Evolutionary conservation across 495 filamentous ascomycete species (phyloP).

Genomic region (Penicillium canescens): DNA sequence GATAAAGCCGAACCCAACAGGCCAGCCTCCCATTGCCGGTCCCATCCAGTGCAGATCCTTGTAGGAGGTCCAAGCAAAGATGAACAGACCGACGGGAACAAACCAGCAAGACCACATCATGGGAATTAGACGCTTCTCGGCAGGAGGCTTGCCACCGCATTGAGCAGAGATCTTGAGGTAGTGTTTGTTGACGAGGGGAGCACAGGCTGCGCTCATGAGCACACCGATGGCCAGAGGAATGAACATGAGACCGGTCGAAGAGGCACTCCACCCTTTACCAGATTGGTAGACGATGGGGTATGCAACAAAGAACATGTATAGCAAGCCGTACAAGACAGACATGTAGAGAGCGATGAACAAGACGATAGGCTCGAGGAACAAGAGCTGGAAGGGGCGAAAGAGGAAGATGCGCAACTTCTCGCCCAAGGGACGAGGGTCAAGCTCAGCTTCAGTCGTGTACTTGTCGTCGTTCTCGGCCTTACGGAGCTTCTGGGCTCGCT

Average conservation of each 20-base stretch:
- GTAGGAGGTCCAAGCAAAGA: conserved; percentile 84
- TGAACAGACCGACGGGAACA: conserved; percentile 75
- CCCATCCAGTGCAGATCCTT: conserved; percentile 65
- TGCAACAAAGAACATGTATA: conserved; percentile 83
- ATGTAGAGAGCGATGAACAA: conserved; percentile 76
- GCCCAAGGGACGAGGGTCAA: conserved; percentile 63
- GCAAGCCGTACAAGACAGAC: conserved; percentile 73
- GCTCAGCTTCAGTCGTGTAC: conserved; percentile 72
- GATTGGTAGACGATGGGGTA: conserved; percentile 78
- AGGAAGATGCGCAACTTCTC: conserved; percentile 68
- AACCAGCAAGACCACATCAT: conserved; percentile 87
- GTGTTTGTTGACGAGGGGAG: conserved; percentile 73
- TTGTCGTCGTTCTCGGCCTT: conserved; percentile 60
- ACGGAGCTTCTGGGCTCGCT: conserved; percentile 66
- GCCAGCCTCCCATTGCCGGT: conserved; percentile 69
- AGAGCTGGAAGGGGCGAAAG: conserved; percentile 74
- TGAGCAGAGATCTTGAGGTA: conserved; percentile 63
- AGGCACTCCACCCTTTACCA: conserved; percentile 71
- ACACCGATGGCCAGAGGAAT: conserved; percentile 73
- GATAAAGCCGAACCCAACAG: conserved; percentile 83
- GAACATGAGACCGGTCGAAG: conserved; percentile 79
- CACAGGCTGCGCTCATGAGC: conserved; percentile 60
- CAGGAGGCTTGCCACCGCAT: conserved; percentile 67
- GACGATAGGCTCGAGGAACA: conserved; percentile 79
- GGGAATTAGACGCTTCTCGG: conserved; percentile 74